Evolutionary conservation across 1,284 basidiomycete genomes (phyloP), one percentile per base, ranked within the genome.

Genomic region (Heterobasidion annosum): DNA sequence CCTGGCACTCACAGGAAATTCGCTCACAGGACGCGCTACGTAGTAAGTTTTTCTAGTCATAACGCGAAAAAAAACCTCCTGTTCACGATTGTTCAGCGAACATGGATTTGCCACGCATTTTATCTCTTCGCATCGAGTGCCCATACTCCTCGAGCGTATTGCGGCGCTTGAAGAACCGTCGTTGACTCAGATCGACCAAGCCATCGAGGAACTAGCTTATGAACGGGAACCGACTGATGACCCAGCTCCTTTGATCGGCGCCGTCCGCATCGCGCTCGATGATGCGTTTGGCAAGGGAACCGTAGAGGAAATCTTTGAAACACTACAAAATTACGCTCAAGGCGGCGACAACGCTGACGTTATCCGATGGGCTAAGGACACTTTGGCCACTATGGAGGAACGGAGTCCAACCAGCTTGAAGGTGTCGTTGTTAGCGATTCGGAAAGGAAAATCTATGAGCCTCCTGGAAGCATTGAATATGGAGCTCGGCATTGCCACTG

Each of bases 71-170:
- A 16, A 12, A 5, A n/a, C 44, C n/a, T 3, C 52, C 52, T 54
- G 25, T 15, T 48, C 50, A 53, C 48, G 45, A 43, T 54, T 32
- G 3, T 25, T 32, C 57, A 94, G 91, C 64, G 90, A 94, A 62
- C 82, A 88, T 61, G 93, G 94, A 40, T 78, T 97, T 61, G 93
- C 94, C 1, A 96, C 94, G 1, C 94, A 98, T 70, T 97, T 79
- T 65, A 81, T 96, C 54, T 83, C 90, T 5, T 85, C 90, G 32
- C 75, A 84, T 54, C 78, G 85, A 44, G 73, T 97, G 34, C 81
- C 86, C 10, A 77, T 77, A 44, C 79, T 97, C 40, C 68, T 87
- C 54, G 75, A 81, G 55, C 72, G 78, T 55, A 68, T 91, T 55
- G 74, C 82, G 7, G 73, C 78, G 54, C 67, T 91, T 59, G 79